A percentile compares a stretch with the other conserved stretches of the same genome.
Conservation (phyloP, 768 basidiomycete species). For the Agaricus blazei region DNA sequence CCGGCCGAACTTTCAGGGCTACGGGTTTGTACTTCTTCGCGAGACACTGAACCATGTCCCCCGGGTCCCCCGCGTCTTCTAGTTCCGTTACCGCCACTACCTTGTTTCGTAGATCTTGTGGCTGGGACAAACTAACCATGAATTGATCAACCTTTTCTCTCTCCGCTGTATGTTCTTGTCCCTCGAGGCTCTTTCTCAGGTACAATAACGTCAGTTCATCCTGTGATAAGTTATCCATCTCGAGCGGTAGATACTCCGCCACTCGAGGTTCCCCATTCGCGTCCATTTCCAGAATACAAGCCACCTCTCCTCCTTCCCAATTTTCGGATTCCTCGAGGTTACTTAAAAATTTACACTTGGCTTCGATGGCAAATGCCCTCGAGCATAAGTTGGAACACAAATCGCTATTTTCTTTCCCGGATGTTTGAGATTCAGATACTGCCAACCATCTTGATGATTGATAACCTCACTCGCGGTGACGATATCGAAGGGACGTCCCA, state of each 20-base stretch:
- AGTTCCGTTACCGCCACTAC: background rate
- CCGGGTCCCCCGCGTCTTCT: no score
- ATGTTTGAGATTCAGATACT: conserved; percentile 19
- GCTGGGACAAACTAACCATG: no score
- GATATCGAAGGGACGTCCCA: conserved; percentile 26
- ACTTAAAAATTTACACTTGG: background rate
- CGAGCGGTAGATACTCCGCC: no score
- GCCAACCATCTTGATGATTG: conserved; percentile 14
- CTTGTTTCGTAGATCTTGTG: background rate
- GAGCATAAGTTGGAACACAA: conserved; percentile 10
- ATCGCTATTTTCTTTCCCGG: conserved; percentile 15
- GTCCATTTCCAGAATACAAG: conserved; percentile 4
- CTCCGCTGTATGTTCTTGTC: no score
- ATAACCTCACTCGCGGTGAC: conserved; percentile 16
- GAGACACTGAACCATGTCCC: background rate
- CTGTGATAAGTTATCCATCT: no score
- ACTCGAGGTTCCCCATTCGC: no score
- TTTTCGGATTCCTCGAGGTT: conserved; percentile 12
- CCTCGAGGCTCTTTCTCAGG: no score
- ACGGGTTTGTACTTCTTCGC: conserved; percentile 27
- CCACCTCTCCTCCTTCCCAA: conserved; percentile 12
- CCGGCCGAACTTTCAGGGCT: conserved; percentile 20
- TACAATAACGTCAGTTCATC: no score
- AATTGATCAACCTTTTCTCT: no score
- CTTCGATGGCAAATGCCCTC: background rate